Base-by-base conservation (phyloP, 805 yeast genomes). In the Torulaspora indica region DNA sequence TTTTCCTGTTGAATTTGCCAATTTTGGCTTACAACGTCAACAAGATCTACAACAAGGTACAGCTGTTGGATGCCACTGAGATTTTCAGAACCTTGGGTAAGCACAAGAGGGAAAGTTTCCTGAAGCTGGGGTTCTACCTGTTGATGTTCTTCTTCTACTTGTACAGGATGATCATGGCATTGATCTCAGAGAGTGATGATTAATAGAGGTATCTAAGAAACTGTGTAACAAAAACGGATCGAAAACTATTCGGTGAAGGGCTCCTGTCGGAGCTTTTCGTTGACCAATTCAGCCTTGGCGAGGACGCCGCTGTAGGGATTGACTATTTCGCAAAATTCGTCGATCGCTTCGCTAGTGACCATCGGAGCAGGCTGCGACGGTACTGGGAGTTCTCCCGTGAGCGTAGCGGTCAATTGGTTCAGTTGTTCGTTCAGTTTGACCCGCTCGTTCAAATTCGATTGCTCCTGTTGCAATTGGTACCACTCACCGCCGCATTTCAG, bases 1-100 rank as follows among this genome's bases (percentile, higher is more conserved):
- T 88, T 17, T 82, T 91, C 67, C 69, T 90, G 58, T 66, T 93
- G 61, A 87, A 87, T 68, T 70, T 81, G 53, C 97, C 98, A 37
- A 73, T 93, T 51, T 69, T 86, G 43, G 93, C 89, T 23, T 93
- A 75, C 75, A 93, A 93, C 65, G 80, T 73, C 47, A 82, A 84
- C 73, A 86, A 86, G 67, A 78, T 87, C 60, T 69, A 82, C 66
- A 79, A 78, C 57, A 88, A 87, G 68, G 81, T 82, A 64, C 90
- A 91, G 64, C 72, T 86, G 52, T 79, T 90, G 66, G 98, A 93
- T 67, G 98, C 98, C 47, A 91, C 98, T 35, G 97, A 91, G 68
- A 93, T 91, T 60, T 93, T 93, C 72, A 80, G 98, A 73, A 90
- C 97, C 33, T 77, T 91, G 61, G 78, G 87, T 57, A 86, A 84